Percentiles rank a stretch among this genome's conserved stretches.
Conservation (phyloP, 441 rosid genomes). For the Adansonia rubrostipa region DNA sequence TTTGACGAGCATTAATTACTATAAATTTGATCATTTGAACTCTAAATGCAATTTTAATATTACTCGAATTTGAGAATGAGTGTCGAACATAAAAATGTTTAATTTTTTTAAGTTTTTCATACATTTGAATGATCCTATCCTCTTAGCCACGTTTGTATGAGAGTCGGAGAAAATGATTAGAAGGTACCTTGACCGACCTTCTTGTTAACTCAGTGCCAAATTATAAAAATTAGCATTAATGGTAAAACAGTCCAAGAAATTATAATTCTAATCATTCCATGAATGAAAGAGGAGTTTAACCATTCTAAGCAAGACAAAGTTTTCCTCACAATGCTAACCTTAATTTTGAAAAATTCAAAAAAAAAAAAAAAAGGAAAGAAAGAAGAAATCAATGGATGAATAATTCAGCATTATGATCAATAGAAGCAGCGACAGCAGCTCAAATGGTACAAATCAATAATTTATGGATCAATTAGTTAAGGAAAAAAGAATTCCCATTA, state of each 20-base stretch:
- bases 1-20: no score
- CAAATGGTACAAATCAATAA: conserved; percentile 20
- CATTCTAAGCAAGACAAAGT: no score
- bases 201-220: not conserved
- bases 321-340: not conserved
- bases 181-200: not conserved
- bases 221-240: not conserved
- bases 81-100: no score
- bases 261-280: not conserved
- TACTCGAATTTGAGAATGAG: no score
- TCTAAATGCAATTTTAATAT: no score
- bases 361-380: not conserved
- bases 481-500: conserved; percentile 48
- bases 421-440: conserved; percentile 21
- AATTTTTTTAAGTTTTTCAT: no score
- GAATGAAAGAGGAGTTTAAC: not conserved
- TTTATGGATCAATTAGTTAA: conserved; percentile 20
- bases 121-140: not conserved
- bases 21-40: no score
- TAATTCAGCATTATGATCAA: conserved; percentile 19
- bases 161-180: not conserved
- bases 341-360: not conserved
- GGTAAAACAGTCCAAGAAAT: not conserved
- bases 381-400: not conserved
- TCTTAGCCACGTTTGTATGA: no score